Evolutionary conservation across 306 rosid species (phyloP).

Genomic region (Castanopsis chinensis): DNA sequence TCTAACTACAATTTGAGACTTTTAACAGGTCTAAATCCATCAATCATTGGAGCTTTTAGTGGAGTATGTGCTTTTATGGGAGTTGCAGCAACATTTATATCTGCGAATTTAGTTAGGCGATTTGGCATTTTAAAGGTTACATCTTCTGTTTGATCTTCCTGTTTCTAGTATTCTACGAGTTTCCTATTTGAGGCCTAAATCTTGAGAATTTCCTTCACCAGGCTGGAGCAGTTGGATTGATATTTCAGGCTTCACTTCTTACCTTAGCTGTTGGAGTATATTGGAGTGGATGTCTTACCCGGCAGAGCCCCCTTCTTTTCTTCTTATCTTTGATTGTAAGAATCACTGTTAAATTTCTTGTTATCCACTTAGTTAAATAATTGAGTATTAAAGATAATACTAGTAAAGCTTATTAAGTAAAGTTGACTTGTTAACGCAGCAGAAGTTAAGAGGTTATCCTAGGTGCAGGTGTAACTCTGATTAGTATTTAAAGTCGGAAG

Average conservation of each 20-base stretch:
- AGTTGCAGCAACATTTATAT: constrained; percentile 92
- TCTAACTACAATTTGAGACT: constrained; percentile 5
- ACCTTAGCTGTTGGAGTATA: constrained; percentile 84
- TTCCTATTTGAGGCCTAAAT: constrained; percentile 6
- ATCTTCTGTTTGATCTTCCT: constrained; percentile 12
- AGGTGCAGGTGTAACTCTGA: background rate
- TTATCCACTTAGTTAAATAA: constrained; percentile 17
- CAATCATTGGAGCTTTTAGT: constrained; percentile 85
- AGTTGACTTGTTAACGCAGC: background rate
- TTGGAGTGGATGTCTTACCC: constrained; percentile 67
- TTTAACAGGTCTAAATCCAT: constrained; percentile 74
- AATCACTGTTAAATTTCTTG: constrained; percentile 7
- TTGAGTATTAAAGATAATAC: background rate
- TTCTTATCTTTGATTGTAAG: constrained; percentile 89
- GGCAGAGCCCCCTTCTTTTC: constrained; percentile 71
- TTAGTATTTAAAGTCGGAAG: background rate
- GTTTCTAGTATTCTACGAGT: constrained; percentile 5
- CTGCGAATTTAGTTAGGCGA: constrained; percentile 69
- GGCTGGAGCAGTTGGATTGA: constrained; percentile 96
- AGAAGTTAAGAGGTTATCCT: background rate
- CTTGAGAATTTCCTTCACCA: constrained; percentile 35
- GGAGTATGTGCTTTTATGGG: constrained; percentile 95
- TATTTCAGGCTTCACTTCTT: constrained; percentile 89
- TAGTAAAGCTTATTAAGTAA: background rate
- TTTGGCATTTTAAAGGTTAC: constrained; percentile 87